A percentile compares a stretch with the other conserved stretches of the same genome.
Conservation (phyloP, 306 rosid species). For the Alnus glutinosa region DNA sequence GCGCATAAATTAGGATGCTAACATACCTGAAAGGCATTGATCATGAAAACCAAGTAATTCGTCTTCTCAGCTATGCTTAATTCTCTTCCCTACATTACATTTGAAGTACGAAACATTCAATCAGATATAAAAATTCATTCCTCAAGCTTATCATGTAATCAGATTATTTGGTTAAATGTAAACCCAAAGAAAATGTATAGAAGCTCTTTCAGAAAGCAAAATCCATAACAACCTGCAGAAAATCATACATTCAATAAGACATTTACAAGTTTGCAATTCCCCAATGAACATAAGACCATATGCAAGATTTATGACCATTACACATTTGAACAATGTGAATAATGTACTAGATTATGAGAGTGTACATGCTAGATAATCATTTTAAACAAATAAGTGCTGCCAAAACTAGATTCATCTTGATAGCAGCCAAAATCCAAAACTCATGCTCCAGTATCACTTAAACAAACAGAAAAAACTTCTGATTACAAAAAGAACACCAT, state of each 20-base stretch:
- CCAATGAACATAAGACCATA: neutral
- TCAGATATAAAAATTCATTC: slow-evolving; percentile 9
- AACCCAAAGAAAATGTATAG: neutral
- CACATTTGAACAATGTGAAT: neutral
- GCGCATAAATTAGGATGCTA: slow-evolving; percentile 19
- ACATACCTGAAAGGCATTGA: slow-evolving; percentile 91
- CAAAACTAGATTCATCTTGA: neutral
- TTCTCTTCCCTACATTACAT: slow-evolving; percentile 78
- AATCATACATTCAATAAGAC: neutral
- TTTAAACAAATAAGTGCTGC: neutral
- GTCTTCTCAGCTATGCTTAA: slow-evolving; percentile 86
- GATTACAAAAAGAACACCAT: neutral
- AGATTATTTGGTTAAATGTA: neutral
- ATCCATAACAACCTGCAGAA: neutral
- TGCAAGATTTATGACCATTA: neutral
- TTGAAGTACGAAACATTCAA: slow-evolving; percentile 28
- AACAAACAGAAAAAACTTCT: neutral
- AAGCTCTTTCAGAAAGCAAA: neutral
- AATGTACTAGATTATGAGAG: slow-evolving; percentile 4
- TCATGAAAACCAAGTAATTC: slow-evolving; percentile 92
- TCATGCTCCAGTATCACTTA: neutral
- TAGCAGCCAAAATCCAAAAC: neutral
- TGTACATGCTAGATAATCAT: neutral
- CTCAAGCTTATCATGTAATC: neutral
- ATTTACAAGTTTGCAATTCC: neutral